Evolutionary conservation across 768 basidiomycete genomes (phyloP).

Genomic region (Chiua virens): DNA sequence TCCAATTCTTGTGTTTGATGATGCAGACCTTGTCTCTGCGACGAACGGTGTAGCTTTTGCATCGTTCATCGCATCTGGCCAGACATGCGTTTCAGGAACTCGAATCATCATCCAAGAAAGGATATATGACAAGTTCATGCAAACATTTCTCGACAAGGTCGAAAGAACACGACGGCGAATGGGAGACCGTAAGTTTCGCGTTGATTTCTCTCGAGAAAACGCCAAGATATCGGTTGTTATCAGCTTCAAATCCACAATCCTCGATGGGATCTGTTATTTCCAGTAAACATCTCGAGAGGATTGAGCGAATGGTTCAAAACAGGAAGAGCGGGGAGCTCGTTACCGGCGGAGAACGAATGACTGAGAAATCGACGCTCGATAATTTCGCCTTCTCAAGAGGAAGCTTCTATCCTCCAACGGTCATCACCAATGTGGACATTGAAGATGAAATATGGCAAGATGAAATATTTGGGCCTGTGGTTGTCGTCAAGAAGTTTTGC

Average conservation of each 20-base stretch:
- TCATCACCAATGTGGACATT: constrained; percentile 57
- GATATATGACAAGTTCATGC: constrained; percentile 70
- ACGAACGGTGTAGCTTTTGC: constrained; percentile 85
- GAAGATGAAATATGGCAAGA: constrained; percentile 75
- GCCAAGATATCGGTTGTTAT: background rate
- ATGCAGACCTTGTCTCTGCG: constrained; percentile 70
- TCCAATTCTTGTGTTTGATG: constrained; percentile 76
- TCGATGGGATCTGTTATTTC: constrained; percentile 86
- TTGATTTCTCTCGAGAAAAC: background rate
- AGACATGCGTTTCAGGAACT: constrained; percentile 91
- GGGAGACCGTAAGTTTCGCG: constrained; percentile 65
- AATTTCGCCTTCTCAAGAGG: constrained; percentile 69
- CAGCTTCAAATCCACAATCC: constrained; percentile 68
- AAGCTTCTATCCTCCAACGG: constrained; percentile 78
- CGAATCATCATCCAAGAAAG: constrained; percentile 72
- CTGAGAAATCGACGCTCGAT: constrained; percentile 62
- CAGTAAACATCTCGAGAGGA: constrained; percentile 57
- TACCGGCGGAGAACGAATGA: constrained; percentile 66
- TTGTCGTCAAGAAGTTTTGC: constrained; percentile 58
- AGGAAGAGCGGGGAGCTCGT: constrained; percentile 51
- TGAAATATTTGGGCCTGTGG: constrained; percentile 87
- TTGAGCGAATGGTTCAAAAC: constrained; percentile 54
- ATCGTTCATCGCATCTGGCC: constrained; percentile 83
- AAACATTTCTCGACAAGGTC: constrained; percentile 59
- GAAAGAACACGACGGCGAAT: constrained; percentile 64